Evolutionary conservation across 306 rosid species (phyloP), one percentile per base, ranked within the genome.

Genomic region (Leucaena leucocephala): DNA sequence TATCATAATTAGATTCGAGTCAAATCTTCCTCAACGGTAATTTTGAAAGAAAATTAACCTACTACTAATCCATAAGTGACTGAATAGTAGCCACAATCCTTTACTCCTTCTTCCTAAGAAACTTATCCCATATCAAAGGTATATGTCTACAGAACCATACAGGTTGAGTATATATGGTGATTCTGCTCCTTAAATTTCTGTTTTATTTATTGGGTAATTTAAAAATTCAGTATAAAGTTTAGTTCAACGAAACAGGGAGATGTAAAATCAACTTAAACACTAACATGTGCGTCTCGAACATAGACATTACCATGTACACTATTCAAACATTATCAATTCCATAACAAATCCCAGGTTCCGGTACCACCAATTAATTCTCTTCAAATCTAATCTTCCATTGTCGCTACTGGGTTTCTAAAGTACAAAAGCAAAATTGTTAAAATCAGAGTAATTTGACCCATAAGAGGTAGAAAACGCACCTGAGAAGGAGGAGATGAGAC

Each of bases 401-500:
- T 40, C 44, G 8, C 44, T 40, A 40, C 44, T 40, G 44, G 44
- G 44, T 40, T 67, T 48, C 36, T 13, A 16, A 54, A 61, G 52
- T 43, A 19, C 1, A 49, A 72, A 42, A 34, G 67, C 12, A 68
- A 58, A 27, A 27, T 27, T 59, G 34, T 16, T 21, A 38, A n/a
- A 42, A 42, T 43, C 16, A 19, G 2, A n/a, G 3, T 21, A 12
- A 42, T 8, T 8, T 43, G 5, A 13, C 73, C 27, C 2, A 11
- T 12, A 50, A 17, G 54, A 40, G 22, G 65, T 12, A 65, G 36
- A 15, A 16, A 67, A 8, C n/a, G 52, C 36, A 91, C 98, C 96
- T 82, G 93, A n/a, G 94, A 74, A 40, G 89, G 84, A 35, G 88
- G 84, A 74, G 91, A 71, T 16, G 92, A 80, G 68, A 92, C 88